These are phyloP conservation scores for Cladophialophora chaetospira DNA, from an alignment of 2,329 filamentous ascomycete genomes.

Conservation along the genomic window DNA sequence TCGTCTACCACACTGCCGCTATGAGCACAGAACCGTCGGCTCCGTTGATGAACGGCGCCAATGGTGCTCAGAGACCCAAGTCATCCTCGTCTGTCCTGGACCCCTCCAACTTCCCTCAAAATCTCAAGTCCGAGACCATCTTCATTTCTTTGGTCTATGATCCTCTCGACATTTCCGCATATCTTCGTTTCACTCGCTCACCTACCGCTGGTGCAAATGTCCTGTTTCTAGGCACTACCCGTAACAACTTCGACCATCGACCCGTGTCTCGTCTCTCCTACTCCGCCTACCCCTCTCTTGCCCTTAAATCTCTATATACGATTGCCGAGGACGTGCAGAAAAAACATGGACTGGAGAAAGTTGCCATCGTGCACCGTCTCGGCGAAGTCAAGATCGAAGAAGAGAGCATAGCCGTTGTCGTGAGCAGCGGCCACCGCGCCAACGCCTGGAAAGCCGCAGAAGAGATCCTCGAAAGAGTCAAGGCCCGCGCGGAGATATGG, in stretches of 20 bases:
- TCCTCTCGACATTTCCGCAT: constrained; percentile 40
- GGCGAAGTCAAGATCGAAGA: constrained; percentile 86
- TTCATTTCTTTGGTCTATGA: constrained; percentile 47
- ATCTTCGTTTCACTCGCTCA: constrained; percentile 43
- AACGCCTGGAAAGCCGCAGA: constrained; percentile 87
- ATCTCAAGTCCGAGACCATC: constrained; percentile 41
- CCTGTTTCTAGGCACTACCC: constrained; percentile 50
- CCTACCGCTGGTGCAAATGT: constrained; percentile 48
- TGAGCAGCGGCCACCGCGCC: constrained; percentile 78
- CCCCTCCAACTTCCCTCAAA: constrained; percentile 45
- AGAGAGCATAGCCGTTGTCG: constrained; percentile 87
- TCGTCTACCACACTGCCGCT: not conserved
- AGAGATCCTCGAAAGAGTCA: constrained; percentile 83
- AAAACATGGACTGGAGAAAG: constrained; percentile 68
- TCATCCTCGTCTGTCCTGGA: constrained; percentile 37
- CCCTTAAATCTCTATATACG: constrained; percentile 43
- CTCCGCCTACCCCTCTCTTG: constrained; percentile 45
- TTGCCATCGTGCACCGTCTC: constrained; percentile 81
- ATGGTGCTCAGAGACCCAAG: not conserved
- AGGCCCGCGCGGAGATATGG: constrained; percentile 78
- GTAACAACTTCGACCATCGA: constrained; percentile 45
- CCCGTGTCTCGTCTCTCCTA: constrained; percentile 49
- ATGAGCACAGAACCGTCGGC: constrained; percentile 14
- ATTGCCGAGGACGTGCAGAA: constrained; percentile 51
- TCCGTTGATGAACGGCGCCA: not conserved